phyloP scores from a whole-genome alignment of 495 filamentous ascomycete genomes.

The Hypoxylon lenormandii region DNA sequence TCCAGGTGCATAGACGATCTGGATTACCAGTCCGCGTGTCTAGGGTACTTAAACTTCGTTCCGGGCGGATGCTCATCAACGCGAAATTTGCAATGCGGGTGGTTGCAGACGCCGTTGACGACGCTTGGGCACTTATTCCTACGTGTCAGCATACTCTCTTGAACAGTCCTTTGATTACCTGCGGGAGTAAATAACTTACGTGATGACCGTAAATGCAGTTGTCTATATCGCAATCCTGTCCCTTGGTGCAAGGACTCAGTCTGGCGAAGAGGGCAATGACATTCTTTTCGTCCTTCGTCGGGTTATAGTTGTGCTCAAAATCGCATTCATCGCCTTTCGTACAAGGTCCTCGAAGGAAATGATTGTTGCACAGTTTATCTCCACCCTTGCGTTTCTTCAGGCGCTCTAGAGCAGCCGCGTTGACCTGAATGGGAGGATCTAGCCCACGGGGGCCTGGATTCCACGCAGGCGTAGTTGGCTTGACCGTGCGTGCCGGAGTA shows the following conservation, averaged over 20 bases:
- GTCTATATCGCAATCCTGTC: constrained; percentile 76
- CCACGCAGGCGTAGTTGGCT: constrained; percentile 53
- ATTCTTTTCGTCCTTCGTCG: constrained; percentile 73
- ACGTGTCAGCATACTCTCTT: constrained; percentile 10
- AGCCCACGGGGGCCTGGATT: constrained; percentile 66
- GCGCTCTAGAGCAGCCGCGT: constrained; percentile 74
- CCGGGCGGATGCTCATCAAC: constrained; percentile 63
- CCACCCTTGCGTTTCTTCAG: constrained; percentile 79
- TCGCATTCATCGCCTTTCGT: constrained; percentile 76
- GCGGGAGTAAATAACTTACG: constrained; percentile 45
- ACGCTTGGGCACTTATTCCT: constrained; percentile 56
- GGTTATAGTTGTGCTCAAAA: constrained; percentile 79
- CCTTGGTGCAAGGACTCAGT: constrained; percentile 81
- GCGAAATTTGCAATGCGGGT: constrained; percentile 62
- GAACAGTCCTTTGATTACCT: background rate
- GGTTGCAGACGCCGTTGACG: constrained; percentile 55
- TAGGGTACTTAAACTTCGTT: constrained; percentile 58
- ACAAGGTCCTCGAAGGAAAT: constrained; percentile 81
- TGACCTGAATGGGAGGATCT: constrained; percentile 61
- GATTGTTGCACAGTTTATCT: constrained; percentile 86
- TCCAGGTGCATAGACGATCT: background rate
- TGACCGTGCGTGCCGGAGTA: constrained; percentile 19
- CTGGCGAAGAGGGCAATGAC: constrained; percentile 77
- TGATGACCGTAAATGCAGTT: constrained; percentile 89
- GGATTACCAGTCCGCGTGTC: background rate